Percentiles rank a stretch among this genome's conserved stretches.
These are phyloP conservation scores for Penicillium pulvis DNA, from an alignment of 495 filamentous ascomycete species.

Conservation along the genomic window DNA sequence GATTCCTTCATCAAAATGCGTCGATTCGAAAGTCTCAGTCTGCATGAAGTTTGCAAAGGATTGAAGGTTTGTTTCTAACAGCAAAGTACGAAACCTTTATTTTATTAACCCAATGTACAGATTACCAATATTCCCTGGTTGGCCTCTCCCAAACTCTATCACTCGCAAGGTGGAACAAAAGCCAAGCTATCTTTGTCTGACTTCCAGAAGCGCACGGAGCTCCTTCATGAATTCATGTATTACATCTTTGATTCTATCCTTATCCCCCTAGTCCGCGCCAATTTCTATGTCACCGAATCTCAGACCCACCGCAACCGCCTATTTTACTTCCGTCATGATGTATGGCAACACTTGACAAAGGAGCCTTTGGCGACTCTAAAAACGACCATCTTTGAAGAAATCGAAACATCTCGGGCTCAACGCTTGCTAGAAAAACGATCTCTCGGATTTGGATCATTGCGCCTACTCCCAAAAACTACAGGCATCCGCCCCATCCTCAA, in stretches of 20 bases:
- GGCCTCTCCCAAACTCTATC: constrained; percentile 43
- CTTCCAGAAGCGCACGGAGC: constrained; percentile 70
- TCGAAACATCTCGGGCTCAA: constrained; percentile 59
- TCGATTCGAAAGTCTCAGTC: constrained; percentile 75
- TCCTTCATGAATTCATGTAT: constrained; percentile 85
- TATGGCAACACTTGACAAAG: constrained; percentile 78
- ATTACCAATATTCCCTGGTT: constrained; percentile 74
- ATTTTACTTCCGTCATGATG: constrained; percentile 94
- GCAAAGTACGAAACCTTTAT: not conserved
- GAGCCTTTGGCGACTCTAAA: constrained; percentile 72
- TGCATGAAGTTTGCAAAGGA: constrained; percentile 76
- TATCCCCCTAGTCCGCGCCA: constrained; percentile 80
- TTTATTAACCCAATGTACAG: constrained; percentile 34
- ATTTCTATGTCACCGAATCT: constrained; percentile 95
- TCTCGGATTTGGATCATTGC: constrained; percentile 77
- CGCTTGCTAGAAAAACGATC: constrained; percentile 59
- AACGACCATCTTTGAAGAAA: constrained; percentile 74
- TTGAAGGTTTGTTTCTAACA: constrained; percentile 61
- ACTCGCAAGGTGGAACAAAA: constrained; percentile 8
- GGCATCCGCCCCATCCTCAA: constrained; percentile 87
- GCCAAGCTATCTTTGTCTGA: constrained; percentile 72
- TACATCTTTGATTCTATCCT: constrained; percentile 90
- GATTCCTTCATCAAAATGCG: constrained; percentile 76
- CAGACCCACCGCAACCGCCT: constrained; percentile 75
- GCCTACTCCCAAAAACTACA: constrained; percentile 72